Evolutionary conservation across 176 grass and related monocot species (phyloP).

Genomic region (Aegilops bicornis): DNA sequence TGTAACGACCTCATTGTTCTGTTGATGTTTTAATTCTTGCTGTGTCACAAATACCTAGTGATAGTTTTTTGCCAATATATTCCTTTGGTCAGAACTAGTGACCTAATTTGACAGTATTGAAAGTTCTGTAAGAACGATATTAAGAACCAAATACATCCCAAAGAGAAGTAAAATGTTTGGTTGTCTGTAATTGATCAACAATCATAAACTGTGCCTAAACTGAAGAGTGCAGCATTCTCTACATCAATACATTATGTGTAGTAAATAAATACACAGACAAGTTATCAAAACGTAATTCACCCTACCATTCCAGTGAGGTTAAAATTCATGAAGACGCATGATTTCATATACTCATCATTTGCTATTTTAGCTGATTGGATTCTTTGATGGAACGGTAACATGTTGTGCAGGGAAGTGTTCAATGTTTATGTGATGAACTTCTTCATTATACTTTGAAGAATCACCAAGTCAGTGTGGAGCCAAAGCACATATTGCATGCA

Average conservation of each 20-base stretch:
- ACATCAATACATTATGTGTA: background rate
- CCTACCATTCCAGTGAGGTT: background rate
- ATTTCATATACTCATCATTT: constrained; percentile 12
- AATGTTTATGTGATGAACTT: constrained; percentile 62
- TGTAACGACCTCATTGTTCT: constrained; percentile 16
- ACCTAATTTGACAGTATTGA: background rate
- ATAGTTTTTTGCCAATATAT: background rate
- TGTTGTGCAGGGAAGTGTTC: constrained; percentile 65
- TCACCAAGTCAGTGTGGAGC: constrained; percentile 59
- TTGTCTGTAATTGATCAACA: constrained; percentile 9
- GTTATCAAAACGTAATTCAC: background rate
- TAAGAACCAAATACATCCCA: constrained; percentile 15
- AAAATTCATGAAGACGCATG: background rate
- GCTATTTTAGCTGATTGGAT: constrained; percentile 5
- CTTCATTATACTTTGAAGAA: constrained; percentile 76
- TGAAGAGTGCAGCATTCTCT: background rate
- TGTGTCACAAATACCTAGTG: background rate
- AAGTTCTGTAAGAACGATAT: background rate
- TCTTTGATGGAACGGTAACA: constrained; percentile 18
- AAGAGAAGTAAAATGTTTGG: background rate
- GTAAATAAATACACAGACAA: background rate
- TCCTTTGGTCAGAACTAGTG: background rate
- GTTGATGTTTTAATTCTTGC: background rate
- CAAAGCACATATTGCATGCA: constrained; percentile 49
- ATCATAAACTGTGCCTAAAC: constrained; percentile 9